phyloP scores from a whole-genome alignment of 1,284 basidiomycete species.

The Pseudozyma sp. region DNA sequence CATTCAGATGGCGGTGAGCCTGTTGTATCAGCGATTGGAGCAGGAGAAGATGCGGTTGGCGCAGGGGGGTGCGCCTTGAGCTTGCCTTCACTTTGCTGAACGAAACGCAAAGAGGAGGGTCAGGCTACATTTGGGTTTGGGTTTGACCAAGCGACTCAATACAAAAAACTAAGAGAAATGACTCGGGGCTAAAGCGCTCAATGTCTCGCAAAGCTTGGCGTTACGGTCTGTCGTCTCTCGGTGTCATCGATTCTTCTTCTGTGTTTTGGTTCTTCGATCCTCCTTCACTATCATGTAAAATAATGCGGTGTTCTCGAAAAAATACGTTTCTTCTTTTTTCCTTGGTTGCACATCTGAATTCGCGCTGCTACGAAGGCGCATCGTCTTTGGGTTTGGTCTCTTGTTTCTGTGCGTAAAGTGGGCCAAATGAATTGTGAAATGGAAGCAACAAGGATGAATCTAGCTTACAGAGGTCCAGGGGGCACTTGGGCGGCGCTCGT shows the following conservation, averaged over 20 bases:
- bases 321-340: no score
- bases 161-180: no score
- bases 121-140: no score
- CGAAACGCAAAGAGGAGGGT: not conserved
- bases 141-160: no score
- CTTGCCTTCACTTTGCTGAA: not conserved
- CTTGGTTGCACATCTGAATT: no score
- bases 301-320: no score
- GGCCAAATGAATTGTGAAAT: not conserved
- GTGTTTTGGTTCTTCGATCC: no score
- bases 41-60: constrained; percentile 67
- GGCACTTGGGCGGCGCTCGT: constrained; percentile 7
- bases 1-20: constrained; percentile 94
- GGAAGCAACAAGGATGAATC: not conserved
- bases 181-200: no score
- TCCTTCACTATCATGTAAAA: no score
- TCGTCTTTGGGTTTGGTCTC: constrained; percentile 1
- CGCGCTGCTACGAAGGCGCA: not conserved
- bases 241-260: no score
- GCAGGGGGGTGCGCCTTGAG: constrained; percentile 40
- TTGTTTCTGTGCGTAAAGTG: not conserved
- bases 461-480: not conserved
- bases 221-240: no score
- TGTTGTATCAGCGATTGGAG: constrained; percentile 80
- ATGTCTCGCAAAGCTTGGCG: no score